Conservation (phyloP, 1,284 basidiomycete species). For the Rhodofomes roseus region DNA sequence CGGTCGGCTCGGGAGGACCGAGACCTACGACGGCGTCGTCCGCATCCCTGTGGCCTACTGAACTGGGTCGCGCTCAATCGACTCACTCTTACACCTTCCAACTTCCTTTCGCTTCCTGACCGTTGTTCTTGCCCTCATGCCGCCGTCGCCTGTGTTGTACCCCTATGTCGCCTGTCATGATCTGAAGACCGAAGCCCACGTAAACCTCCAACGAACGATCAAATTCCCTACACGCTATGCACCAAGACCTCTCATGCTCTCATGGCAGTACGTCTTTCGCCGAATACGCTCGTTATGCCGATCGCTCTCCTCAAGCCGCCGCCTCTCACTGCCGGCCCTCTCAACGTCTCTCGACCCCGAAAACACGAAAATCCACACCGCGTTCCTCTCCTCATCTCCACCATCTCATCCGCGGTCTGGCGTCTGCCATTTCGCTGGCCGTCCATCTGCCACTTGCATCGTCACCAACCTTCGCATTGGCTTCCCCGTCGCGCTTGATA, state of each 20-base stretch:
- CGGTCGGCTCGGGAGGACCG: conserved; percentile 48
- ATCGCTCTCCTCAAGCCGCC: background rate
- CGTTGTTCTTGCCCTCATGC: background rate
- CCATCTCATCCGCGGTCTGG: background rate
- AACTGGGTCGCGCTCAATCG: conserved; percentile 2
- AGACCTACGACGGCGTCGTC: conserved; percentile 57
- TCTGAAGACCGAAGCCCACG: conserved; percentile 5
- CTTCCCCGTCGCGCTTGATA: background rate
- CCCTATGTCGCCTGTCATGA: conserved; percentile 6
- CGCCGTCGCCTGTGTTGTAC: conserved; percentile 1
- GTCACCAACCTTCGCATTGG: background rate
- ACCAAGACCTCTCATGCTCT: conserved; percentile 2
- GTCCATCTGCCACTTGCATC: conserved; percentile 1
- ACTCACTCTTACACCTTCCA: background rate
- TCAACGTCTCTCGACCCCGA: background rate
- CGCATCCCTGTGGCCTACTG: conserved; percentile 30
- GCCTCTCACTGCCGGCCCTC: background rate
- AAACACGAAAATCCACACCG: background rate
- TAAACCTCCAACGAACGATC: conserved; percentile 14
- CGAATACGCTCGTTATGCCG: conserved; percentile 22
- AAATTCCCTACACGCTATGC: conserved; percentile 7
- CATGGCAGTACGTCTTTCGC: conserved; percentile 15
- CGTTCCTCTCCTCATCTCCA: background rate
- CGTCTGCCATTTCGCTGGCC: background rate
- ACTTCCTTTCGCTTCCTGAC: background rate